Evolutionary conservation across 805 yeast genomes (phyloP).

Genomic region (Kodamaea sagamina): DNA sequence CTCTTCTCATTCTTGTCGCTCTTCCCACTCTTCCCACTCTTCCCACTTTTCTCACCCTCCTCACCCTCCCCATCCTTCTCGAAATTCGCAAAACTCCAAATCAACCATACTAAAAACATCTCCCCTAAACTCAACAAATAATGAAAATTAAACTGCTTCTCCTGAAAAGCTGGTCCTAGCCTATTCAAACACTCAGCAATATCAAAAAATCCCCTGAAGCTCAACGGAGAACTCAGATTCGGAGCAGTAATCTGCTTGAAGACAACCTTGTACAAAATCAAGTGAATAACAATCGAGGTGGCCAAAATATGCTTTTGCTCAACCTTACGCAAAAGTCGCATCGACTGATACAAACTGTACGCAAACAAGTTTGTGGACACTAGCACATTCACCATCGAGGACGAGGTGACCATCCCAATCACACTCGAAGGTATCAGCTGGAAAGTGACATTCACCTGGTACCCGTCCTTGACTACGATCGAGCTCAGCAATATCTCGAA

Average conservation of each 20-base stretch:
- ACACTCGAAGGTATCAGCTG: background rate
- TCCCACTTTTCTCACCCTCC: background rate
- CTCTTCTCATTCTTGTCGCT: background rate
- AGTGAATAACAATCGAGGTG: conserved; percentile 12
- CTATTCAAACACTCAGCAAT: conserved; percentile 14
- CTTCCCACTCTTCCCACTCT: background rate
- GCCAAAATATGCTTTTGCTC: background rate
- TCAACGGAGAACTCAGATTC: conserved; percentile 7
- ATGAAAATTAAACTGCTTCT: background rate
- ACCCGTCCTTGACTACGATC: conserved; percentile 8
- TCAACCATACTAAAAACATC: conserved; percentile 13
- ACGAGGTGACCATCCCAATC: background rate
- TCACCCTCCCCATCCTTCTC: background rate
- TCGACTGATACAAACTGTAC: background rate
- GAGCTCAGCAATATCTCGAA: conserved; percentile 11
- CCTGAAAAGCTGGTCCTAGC: conserved; percentile 1
- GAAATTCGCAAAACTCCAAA: conserved; percentile 14
- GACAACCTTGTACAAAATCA: conserved; percentile 10
- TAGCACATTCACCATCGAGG: background rate
- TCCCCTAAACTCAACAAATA: conserved; percentile 9
- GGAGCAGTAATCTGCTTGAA: conserved; percentile 8
- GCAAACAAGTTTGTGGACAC: conserved; percentile 2
- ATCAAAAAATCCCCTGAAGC: conserved; percentile 13
- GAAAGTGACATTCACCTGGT: background rate
- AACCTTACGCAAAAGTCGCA: background rate